A percentile compares a stretch with the other conserved stretches of the same genome.
Evolutionary conservation across 495 filamentous ascomycete species (phyloP).

Genomic region (Durotheca rogersii): DNA sequence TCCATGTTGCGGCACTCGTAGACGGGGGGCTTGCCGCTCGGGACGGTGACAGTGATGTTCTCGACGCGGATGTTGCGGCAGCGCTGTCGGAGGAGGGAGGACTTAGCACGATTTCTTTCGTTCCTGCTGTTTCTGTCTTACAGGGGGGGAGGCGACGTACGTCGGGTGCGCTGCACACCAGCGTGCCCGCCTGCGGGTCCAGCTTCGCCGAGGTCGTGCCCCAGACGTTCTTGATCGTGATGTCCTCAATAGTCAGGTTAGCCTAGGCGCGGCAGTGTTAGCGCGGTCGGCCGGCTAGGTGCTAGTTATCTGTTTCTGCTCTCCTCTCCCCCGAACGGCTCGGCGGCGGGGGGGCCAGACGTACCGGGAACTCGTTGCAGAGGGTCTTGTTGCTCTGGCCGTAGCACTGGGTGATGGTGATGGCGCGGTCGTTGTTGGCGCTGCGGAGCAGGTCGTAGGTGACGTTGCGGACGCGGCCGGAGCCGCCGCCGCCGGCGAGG

Average conservation of each 20-base stretch:
- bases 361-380: slow-evolving; percentile 26
- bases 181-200: slow-evolving; percentile 26
- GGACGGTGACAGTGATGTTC: slow-evolving; percentile 23
- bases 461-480: slow-evolving; percentile 50
- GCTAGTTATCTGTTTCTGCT: too few relatives aligned
- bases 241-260: slow-evolving; percentile 30
- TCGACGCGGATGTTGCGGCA: slow-evolving; percentile 23
- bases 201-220: slow-evolving; percentile 23
- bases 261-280: slow-evolving; percentile 14
- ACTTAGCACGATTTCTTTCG: too few relatives aligned
- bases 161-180: slow-evolving; percentile 25
- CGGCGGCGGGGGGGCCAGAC: neutral
- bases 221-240: slow-evolving; percentile 30
- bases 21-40: slow-evolving; percentile 18
- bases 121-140: neutral
- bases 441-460: slow-evolving; percentile 59
- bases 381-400: slow-evolving; percentile 46
- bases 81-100: slow-evolving; percentile 10
- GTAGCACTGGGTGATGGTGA: slow-evolving; percentile 63
- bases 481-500: slow-evolving; percentile 39
- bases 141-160: slow-evolving; percentile 5
- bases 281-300: too few relatives aligned
- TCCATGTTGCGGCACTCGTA: slow-evolving; percentile 30
- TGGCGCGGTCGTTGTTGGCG: slow-evolving; percentile 60
- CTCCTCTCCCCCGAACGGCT: neutral